Base-by-base conservation (phyloP, 345 rosid species). In the Anacardium occidentale region DNA sequence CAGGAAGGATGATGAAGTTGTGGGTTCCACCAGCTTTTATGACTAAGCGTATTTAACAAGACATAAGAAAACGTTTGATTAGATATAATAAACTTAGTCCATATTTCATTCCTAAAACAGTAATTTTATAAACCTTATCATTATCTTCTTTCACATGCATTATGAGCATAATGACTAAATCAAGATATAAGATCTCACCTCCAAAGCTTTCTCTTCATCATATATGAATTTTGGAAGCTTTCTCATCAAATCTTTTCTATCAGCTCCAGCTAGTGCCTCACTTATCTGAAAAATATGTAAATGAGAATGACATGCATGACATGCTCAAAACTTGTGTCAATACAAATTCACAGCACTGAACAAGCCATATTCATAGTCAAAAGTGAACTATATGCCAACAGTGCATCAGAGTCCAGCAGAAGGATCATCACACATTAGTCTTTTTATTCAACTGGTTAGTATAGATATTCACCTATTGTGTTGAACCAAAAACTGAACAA, bases 141-240 rank as follows among this genome's bases (percentile, higher is more conserved):
- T 0, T 9, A 50, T 14, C n/a, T 50, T 14, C 53, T 14, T 50
- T 50, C 20, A 54, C 24, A n/a, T 18, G 24, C 24, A 54, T 54
- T 1, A 54, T 54, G 24, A 54, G 11, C 24, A 54, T 54, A 2
- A 21, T 17, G 21, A 54, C 25, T 17, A 54, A 20, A 4, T 6
- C 20, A 54, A 21, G 24, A 54, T 29, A n/a, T 54, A 32, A 29
- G 25, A 34, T 73, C 78, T 25, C 32, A 80, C 88, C 86, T 85
- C 86, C 71, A 78, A 68, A 77, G 78, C 84, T 71, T 85, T 85
- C 57, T 85, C 88, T 53, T 85, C 88, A 73, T 85, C 88, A 59
- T 80, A 85, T 66, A 83, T 80, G 68, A 85, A 85, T 68, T 80
- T 83, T 0, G 89, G 86, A 54, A 85, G 80, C 54, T 75, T 85